Evolutionary conservation across 1,284 basidiomycete species (phyloP).

Genomic region (Neonothopanus nambi): DNA sequence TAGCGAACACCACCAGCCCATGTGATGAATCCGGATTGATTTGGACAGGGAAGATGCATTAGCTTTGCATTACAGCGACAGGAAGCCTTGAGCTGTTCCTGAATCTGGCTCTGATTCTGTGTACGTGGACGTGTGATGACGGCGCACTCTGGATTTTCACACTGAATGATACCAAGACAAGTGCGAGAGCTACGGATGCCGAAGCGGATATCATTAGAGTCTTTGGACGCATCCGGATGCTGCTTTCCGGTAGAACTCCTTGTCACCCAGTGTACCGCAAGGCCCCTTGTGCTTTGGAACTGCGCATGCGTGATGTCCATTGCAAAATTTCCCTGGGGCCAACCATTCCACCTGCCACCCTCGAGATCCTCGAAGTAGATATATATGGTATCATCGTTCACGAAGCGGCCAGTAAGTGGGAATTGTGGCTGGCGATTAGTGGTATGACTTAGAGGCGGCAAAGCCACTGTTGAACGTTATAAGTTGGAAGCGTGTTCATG

Average conservation of each 20-base stretch:
- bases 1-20: conserved; percentile 10
- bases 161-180: conserved; percentile 6
- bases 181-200: neutral
- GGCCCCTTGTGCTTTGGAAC: neutral
- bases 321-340: neutral
- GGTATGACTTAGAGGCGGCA: too few species aligned
- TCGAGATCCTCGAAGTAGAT: neutral
- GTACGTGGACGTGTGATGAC: neutral
- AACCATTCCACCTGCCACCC: neutral
- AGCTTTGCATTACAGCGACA: conserved; percentile 1
- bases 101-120: neutral
- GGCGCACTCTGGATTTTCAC: neutral
- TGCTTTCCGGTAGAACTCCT: neutral
- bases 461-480: too few species aligned
- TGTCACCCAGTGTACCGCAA: neutral
- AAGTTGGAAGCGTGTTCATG: too few species aligned
- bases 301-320: neutral
- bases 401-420: too few species aligned
- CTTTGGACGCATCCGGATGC: neutral
- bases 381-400: too few species aligned
- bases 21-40: conserved; percentile 15
- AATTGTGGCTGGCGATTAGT: too few species aligned
- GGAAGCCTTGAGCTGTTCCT: neutral
- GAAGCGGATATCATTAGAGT: conserved; percentile 12
- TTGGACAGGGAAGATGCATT: neutral